These are phyloP conservation scores for Aspergillus sp. DNA, from an alignment of 2,329 filamentous ascomycete species.

Conservation along the genomic window DNA sequence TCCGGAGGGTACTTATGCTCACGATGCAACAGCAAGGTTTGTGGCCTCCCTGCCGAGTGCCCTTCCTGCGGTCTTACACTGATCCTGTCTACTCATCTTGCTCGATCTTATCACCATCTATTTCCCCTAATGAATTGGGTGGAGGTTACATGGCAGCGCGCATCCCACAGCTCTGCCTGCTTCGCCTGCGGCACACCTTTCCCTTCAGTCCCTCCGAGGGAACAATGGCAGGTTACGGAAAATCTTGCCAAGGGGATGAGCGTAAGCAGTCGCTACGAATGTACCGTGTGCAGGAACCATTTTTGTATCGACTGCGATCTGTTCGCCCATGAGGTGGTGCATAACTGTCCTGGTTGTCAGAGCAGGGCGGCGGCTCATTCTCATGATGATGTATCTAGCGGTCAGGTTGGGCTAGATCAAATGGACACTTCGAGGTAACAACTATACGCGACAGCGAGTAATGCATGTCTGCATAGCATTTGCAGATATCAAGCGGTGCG, in stretches of 20 bases:
- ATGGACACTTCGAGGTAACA: constrained; percentile 37
- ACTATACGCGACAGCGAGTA: neutral
- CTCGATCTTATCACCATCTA: constrained; percentile 89
- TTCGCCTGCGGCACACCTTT: constrained; percentile 79
- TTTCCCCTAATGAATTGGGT: constrained; percentile 90
- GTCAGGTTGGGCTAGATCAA: constrained; percentile 36
- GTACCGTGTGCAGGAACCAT: constrained; percentile 81
- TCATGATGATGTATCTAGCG: constrained; percentile 6
- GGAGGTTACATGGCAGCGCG: constrained; percentile 82
- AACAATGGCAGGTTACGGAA: constrained; percentile 41
- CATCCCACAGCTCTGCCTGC: constrained; percentile 67
- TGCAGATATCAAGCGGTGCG: neutral
- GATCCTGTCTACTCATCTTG: constrained; percentile 90
- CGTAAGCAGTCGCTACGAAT: constrained; percentile 87
- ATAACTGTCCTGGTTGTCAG: constrained; percentile 93
- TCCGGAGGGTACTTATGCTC: constrained; percentile 90
- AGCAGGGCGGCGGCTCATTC: constrained; percentile 35
- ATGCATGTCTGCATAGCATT: neutral
- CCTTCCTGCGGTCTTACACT: constrained; percentile 89
- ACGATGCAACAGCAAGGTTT: constrained; percentile 86
- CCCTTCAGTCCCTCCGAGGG: constrained; percentile 54
- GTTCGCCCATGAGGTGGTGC: constrained; percentile 89
- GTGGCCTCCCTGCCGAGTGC: constrained; percentile 85
- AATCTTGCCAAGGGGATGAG: constrained; percentile 68
- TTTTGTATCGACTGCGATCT: constrained; percentile 99